phyloP scores from a whole-genome alignment of 176 grass and related monocot species.

The Phoenix dactylifera region DNA sequence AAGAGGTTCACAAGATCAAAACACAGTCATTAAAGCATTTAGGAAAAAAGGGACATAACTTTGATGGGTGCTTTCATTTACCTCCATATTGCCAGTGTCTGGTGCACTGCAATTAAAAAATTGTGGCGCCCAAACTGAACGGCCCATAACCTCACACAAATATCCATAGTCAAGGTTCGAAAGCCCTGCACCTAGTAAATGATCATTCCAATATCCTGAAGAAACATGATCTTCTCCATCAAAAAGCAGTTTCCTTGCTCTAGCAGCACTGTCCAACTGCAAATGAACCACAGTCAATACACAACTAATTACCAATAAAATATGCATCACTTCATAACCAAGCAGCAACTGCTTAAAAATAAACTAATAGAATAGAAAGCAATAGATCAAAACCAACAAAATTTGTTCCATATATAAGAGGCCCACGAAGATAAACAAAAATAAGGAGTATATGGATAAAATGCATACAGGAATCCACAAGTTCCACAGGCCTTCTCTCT shows the following conservation, averaged over 20 bases:
- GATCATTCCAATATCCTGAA: constrained; percentile 28
- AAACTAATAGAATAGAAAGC: too few species aligned
- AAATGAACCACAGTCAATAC: constrained; percentile 28
- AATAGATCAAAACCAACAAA: too few species aligned
- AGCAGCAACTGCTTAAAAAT: too few species aligned
- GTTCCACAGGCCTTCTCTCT: constrained; percentile 78
- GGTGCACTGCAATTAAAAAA: constrained; percentile 93
- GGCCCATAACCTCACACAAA: constrained; percentile 94
- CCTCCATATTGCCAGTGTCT: constrained; percentile 98
- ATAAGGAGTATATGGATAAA: neutral
- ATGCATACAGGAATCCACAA: constrained; percentile 76
- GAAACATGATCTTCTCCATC: constrained; percentile 27
- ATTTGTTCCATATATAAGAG: neutral
- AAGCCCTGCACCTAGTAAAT: constrained; percentile 70
- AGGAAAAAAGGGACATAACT: neutral
- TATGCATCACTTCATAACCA: too few species aligned
- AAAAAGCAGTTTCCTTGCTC: constrained; percentile 65
- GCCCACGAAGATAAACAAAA: neutral
- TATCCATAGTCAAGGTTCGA: constrained; percentile 98
- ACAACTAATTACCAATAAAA: neutral
- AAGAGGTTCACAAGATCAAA: too few species aligned
- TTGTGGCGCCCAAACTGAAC: constrained; percentile 84
- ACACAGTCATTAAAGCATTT: too few species aligned
- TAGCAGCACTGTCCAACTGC: constrained; percentile 89
- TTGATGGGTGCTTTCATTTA: constrained; percentile 2